These are phyloP conservation scores for Fusarium stilboides DNA, from an alignment of 2,329 filamentous ascomycete genomes.

Conservation along the genomic window DNA sequence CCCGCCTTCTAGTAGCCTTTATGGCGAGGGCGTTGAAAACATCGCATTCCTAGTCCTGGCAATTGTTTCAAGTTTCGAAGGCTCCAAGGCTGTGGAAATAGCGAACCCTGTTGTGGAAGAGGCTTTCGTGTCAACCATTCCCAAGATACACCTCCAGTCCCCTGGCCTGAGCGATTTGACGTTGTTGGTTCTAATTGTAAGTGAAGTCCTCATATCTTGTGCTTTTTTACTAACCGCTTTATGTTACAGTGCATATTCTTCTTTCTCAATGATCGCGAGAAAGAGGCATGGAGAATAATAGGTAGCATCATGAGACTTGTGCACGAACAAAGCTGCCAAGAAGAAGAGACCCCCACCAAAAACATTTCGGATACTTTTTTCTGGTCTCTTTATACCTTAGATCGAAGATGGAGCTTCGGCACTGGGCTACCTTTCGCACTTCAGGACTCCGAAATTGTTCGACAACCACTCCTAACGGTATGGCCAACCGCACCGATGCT, in stretches of 20 bases:
- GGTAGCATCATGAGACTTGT: slow-evolving; percentile 61
- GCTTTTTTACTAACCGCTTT: slow-evolving; percentile 37
- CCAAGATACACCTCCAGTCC: not conserved
- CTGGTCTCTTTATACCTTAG: slow-evolving; percentile 73
- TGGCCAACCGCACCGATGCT: fast-evolving
- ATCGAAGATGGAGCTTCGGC: slow-evolving; percentile 72
- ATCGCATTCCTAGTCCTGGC: not conserved
- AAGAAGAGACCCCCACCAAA: slow-evolving; percentile 32
- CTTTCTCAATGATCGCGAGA: slow-evolving; percentile 53
- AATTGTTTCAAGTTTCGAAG: not conserved
- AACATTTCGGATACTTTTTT: slow-evolving; percentile 58
- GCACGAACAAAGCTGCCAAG: slow-evolving; percentile 59
- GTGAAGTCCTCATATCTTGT: not conserved
- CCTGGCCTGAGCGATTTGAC: not conserved
- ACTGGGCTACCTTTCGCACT: slow-evolving; percentile 72
- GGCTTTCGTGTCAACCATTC: not conserved
- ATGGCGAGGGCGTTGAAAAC: not conserved
- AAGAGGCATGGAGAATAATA: slow-evolving; percentile 53
- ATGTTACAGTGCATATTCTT: not conserved
- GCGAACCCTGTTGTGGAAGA: not conserved
- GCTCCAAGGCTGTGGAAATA: not conserved
- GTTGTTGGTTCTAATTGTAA: not conserved
- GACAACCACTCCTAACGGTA: slow-evolving; percentile 21
- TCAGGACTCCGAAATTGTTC: slow-evolving; percentile 58
- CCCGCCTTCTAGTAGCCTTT: not conserved